Conservation (phyloP, 371 early-diverging fungal species). For the Mucor indicus region DNA sequence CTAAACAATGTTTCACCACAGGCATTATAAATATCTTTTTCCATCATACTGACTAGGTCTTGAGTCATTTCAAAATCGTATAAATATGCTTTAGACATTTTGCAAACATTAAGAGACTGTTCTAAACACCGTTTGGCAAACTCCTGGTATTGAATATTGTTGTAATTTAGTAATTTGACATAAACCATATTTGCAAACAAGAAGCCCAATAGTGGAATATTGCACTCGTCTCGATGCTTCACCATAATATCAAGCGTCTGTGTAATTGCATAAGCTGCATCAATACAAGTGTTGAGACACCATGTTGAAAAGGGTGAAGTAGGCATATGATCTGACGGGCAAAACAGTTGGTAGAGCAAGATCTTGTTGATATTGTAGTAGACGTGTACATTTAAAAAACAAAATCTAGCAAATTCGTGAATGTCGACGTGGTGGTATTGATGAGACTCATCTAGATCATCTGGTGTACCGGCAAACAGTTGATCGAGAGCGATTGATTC, state of each 20-base stretch:
- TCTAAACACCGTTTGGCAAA: slow-evolving; percentile 23
- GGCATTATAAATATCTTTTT: slow-evolving; percentile 18
- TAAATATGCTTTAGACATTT: slow-evolving; percentile 24
- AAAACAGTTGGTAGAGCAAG: slow-evolving; percentile 33
- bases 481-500: slow-evolving; percentile 14
- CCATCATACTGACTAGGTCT: slow-evolving; percentile 25
- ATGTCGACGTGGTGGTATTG: slow-evolving; percentile 12
- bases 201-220: slow-evolving; percentile 32
- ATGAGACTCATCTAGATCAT: not conserved
- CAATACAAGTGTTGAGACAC: slow-evolving; percentile 26
- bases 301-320: slow-evolving; percentile 18
- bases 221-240: slow-evolving; percentile 26
- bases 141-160: slow-evolving; percentile 18
- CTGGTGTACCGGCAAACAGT: slow-evolving; percentile 8
- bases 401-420: slow-evolving; percentile 21
- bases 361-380: slow-evolving; percentile 39
- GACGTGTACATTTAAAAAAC: slow-evolving; percentile 30
- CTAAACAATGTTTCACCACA: slow-evolving; percentile 5
- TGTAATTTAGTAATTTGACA: slow-evolving; percentile 25
- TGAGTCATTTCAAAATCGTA: slow-evolving; percentile 40
- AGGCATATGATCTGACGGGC: slow-evolving; percentile 20
- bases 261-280: slow-evolving; percentile 36
- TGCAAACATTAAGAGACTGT: slow-evolving; percentile 30
- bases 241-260: slow-evolving; percentile 27
- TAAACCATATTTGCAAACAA: slow-evolving; percentile 41